These are phyloP conservation scores for Spinellus fusiger DNA, from an alignment of 192 early-diverging fungal genomes.

Conservation along the genomic window DNA sequence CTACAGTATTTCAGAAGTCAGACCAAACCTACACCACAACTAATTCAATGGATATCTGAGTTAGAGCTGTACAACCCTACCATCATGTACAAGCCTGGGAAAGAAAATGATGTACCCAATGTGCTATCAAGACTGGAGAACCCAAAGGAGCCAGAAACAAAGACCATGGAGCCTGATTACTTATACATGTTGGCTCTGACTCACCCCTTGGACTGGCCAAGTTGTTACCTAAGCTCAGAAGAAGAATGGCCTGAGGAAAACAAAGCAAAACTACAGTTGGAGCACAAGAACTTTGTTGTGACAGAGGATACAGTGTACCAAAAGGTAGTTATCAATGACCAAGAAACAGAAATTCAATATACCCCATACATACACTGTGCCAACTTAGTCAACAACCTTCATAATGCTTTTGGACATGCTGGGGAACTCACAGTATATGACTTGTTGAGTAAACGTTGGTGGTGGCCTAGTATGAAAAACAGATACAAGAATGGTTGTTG, in stretches of 20 bases:
- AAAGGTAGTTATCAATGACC: background rate
- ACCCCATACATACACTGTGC: background rate
- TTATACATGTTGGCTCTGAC: background rate
- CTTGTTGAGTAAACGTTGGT: background rate
- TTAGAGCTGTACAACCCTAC: background rate
- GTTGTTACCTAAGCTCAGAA: background rate
- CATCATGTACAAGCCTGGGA: conserved; percentile 6
- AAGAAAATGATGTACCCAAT: background rate
- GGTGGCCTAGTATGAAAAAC: conserved; percentile 11
- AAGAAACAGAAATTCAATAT: background rate
- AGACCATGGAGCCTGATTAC: conserved; percentile 1
- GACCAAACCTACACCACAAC: background rate
- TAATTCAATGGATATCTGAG: conserved; percentile 4
- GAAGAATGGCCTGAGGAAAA: background rate
- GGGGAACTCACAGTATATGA: background rate
- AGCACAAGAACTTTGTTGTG: background rate
- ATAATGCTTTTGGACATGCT: conserved; percentile 1
- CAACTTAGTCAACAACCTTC: background rate
- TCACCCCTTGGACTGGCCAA: conserved; percentile 1
- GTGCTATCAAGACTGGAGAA: background rate
- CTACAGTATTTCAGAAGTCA: conserved; percentile 1
- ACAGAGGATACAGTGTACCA: background rate
- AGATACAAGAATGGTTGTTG: background rate
- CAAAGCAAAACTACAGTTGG: background rate
- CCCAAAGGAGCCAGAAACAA: background rate